phyloP scores from a whole-genome alignment of 2,329 filamentous ascomycete genomes.

The Diplodia corticola region DNA sequence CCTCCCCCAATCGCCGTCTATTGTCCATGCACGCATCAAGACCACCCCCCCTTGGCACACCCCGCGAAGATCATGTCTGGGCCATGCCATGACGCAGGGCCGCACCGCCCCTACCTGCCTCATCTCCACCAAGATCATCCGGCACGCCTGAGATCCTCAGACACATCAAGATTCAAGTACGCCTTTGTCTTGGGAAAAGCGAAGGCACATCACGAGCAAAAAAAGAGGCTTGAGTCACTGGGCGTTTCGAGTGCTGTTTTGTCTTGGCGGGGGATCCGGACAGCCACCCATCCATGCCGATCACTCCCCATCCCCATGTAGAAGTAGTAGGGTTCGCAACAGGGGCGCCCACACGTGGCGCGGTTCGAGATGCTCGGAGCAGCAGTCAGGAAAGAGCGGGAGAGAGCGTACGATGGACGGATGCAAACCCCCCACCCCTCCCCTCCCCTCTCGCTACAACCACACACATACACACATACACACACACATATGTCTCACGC shows the following conservation, averaged over 20 bases:
- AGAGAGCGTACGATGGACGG: too few relatives aligned
- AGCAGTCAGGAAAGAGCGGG: neutral
- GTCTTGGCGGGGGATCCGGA: neutral
- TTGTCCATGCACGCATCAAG: neutral
- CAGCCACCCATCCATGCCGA: neutral
- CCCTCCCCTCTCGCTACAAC: too few relatives aligned
- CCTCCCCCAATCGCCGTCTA: neutral
- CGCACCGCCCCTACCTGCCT: neutral
- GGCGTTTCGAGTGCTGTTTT: slow-evolving; percentile 16
- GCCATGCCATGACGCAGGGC: neutral
- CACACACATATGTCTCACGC: neutral
- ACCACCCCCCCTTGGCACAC: neutral
- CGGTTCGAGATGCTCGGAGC: too few relatives aligned
- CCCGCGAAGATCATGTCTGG: neutral
- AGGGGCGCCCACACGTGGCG: too few relatives aligned
- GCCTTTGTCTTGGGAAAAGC: neutral
- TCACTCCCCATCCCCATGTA: neutral
- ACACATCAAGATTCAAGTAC: neutral
- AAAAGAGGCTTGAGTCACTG: slow-evolving; percentile 17
- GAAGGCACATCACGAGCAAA: neutral
- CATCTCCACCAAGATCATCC: neutral
- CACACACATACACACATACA: too few relatives aligned
- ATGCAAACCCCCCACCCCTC: neutral
- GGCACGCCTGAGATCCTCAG: neutral
- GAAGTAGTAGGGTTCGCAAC: neutral